phyloP scores from a whole-genome alignment of 768 basidiomycete genomes.

The Suillus weaverae region DNA sequence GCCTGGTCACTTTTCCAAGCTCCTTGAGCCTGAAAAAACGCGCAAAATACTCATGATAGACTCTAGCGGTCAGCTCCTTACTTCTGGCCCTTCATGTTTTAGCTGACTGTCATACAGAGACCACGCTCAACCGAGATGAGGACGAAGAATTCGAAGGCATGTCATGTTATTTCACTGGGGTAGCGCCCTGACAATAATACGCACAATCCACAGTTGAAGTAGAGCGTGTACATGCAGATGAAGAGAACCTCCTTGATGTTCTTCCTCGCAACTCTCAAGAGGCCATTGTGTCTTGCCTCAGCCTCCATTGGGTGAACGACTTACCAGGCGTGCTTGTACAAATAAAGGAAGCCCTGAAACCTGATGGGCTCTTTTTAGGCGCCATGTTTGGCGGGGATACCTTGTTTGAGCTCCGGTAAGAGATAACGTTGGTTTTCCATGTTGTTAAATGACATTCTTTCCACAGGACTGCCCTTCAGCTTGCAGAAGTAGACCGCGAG shows the following conservation, averaged over 20 bases:
- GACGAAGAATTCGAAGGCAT: slow-evolving; percentile 81
- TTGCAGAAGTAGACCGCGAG: slow-evolving; percentile 91
- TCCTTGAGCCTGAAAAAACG: slow-evolving; percentile 67
- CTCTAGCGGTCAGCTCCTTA: slow-evolving; percentile 62
- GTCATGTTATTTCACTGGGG: slow-evolving; percentile 11
- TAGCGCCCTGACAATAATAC: slow-evolving; percentile 3
- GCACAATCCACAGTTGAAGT: slow-evolving; percentile 58
- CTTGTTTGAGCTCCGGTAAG: slow-evolving; percentile 85
- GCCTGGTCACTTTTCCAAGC: slow-evolving; percentile 87
- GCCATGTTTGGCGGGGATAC: slow-evolving; percentile 97
- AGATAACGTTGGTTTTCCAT: background rate
- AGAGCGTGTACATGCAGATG: slow-evolving; percentile 77
- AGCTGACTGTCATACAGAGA: slow-evolving; percentile 44
- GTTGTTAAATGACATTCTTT: background rate
- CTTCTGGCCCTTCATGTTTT: slow-evolving; percentile 1
- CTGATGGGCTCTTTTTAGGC: slow-evolving; percentile 93
- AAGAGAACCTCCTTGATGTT: slow-evolving; percentile 71
- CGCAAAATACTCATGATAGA: slow-evolving; percentile 84
- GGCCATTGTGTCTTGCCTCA: slow-evolving; percentile 87
- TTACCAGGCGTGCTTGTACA: slow-evolving; percentile 88
- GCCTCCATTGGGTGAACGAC: slow-evolving; percentile 97
- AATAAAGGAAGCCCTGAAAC: slow-evolving; percentile 77
- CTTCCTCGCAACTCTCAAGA: slow-evolving; percentile 80
- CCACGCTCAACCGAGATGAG: slow-evolving; percentile 71
- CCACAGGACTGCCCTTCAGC: slow-evolving; percentile 81